Evolutionary conservation across 2,329 filamentous ascomycete species (phyloP).

Genomic region (Triangularia verruculosa): DNA sequence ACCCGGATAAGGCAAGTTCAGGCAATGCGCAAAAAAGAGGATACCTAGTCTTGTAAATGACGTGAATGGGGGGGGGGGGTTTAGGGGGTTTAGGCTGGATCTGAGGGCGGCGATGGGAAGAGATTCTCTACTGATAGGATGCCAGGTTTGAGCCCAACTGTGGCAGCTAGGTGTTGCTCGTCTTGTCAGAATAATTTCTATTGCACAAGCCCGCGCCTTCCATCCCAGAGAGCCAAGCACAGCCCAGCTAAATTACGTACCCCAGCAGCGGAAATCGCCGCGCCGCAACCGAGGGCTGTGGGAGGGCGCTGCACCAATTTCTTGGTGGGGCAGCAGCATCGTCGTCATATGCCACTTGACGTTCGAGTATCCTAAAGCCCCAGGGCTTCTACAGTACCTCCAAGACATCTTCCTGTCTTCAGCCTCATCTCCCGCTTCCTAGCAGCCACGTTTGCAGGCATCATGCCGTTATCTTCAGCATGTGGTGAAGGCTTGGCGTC

Average conservation of each 20-base stretch:
- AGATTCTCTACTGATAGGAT: background rate
- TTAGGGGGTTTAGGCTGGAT: background rate
- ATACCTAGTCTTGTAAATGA: background rate
- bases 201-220: constrained; percentile 10
- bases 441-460: background rate
- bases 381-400: background rate
- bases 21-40: background rate
- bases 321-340: constrained; percentile 6
- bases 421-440: background rate
- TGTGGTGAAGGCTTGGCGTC: background rate
- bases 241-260: constrained; percentile 24
- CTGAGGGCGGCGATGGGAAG: background rate
- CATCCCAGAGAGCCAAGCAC: constrained; percentile 10
- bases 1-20: background rate
- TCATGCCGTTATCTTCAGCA: background rate
- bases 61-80: background rate
- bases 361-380: background rate
- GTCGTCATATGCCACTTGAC: background rate
- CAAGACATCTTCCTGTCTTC: background rate
- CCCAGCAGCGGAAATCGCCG: constrained; percentile 15
- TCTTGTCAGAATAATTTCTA: constrained; percentile 1
- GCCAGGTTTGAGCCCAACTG: background rate
- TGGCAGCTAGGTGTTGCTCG: background rate
- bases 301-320: constrained; percentile 1
- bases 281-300: constrained; percentile 12